Base-by-base conservation (phyloP, 768 basidiomycete species). In the Macrolepiota dolichaula region DNA sequence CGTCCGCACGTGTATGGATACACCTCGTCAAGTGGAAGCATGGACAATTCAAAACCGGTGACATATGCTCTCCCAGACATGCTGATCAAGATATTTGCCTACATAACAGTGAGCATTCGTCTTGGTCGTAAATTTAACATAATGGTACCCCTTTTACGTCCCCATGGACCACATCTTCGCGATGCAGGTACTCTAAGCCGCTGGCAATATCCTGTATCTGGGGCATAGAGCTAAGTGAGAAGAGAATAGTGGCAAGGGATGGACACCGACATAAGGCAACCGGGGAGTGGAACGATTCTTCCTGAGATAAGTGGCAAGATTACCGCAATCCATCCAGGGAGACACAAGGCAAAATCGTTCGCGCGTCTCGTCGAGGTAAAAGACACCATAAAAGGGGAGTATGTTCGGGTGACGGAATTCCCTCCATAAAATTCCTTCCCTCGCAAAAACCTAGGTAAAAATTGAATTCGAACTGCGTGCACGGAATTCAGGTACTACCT, bases 401-500 rank as follows among this genome's bases (percentile, higher is more conserved):
- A 61, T 36, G 36, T 61, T 61, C 40, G 35, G 44, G 42, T 61
- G 59, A 7, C 27, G 40, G 5, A 61, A 29, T 11, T 40, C 37
- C 0, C 59, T 19, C 59, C 59, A 61, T 9, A 61, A 4, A 7
- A 61, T 52, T 12, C 51, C 59, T 47, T 59, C 59, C 29, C 38
- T 61, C 10, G 51, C 51, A 29, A 12, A 10, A 29, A 42, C n/a
- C 40, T 19, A 15, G 29, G n/a, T n/a, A n/a, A n/a, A n/a, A n/a
- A n/a, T n/a, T n/a, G n/a, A n/a, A n/a, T n/a, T n/a, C n/a, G n/a
- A n/a, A n/a, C n/a, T n/a, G n/a, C n/a, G n/a, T n/a, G n/a, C n/a
- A n/a, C n/a, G n/a, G n/a, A n/a, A n/a, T n/a, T n/a, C n/a, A n/a
- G n/a, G n/a, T n/a, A n/a, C n/a, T n/a, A n/a, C n/a, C n/a, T n/a